phyloP scores from a whole-genome alignment of 2,329 filamentous ascomycete genomes.

The Colletotrichum sublineola region DNA sequence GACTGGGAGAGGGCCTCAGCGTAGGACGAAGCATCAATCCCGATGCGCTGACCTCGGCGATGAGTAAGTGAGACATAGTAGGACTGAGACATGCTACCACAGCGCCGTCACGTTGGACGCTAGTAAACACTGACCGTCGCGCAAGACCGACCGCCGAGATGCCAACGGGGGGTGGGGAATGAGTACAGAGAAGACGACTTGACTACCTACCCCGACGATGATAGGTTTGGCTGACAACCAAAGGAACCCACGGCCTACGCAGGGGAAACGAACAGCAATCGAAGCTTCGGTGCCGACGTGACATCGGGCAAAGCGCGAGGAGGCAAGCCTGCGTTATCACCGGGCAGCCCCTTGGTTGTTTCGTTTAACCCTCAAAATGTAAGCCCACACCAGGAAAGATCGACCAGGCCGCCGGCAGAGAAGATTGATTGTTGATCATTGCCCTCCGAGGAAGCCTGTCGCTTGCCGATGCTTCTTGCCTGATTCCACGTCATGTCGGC shows the following conservation, averaged over 20 bases:
- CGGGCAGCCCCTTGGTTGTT: background rate
- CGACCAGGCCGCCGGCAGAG: background rate
- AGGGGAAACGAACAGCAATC: background rate
- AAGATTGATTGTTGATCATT: slow-evolving; percentile 19
- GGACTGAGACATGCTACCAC: background rate
- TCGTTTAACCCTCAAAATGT: background rate
- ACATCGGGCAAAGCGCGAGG: background rate
- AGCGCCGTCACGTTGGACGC: background rate
- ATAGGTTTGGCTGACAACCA: background rate
- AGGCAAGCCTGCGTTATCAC: background rate
- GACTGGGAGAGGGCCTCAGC: background rate
- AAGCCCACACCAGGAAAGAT: background rate
- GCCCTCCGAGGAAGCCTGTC: slow-evolving; percentile 5
- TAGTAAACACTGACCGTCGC: background rate
- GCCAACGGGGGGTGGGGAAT: background rate
- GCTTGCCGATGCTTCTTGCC: background rate
- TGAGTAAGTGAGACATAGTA: background rate
- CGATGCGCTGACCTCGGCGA: background rate
- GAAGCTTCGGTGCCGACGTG: background rate
- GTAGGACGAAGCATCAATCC: background rate
- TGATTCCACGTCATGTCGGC: slow-evolving; percentile 19
- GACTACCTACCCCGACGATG: background rate
- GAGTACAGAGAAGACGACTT: background rate
- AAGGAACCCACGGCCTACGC: background rate
- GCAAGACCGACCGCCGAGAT: background rate